Evolutionary conservation across 805 yeast genomes (phyloP), one percentile per base, ranked within the genome.

Genomic region (Hanseniaspora valbyensis): DNA sequence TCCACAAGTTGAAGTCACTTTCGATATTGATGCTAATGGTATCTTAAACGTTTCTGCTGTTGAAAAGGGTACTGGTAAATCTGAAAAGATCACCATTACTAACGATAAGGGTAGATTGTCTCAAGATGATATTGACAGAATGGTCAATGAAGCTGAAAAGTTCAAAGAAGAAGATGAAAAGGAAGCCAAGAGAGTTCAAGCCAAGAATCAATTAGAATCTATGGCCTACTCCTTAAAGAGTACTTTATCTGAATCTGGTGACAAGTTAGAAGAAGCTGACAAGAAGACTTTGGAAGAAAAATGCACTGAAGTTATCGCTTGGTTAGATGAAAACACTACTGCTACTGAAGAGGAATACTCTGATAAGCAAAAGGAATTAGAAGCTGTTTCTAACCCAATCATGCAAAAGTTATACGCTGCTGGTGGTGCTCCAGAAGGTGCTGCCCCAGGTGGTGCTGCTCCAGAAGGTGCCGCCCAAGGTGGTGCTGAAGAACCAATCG

Each of bases 101-200:
- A 89, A 90, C 78, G 96, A 89, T 72, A 89, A 88, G 79, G 97
- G 97, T 74, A 89, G 96, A 80, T 80, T 89, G 68, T 85, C 96
- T 56, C 86, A 88, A 81, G 96, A 89, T 70, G 96, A 89, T 67
- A 89, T 89, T 62, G 97, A 89, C 74, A 84, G 90, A 73, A 89
- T 89, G 97, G 96, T 89, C 58, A 71, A 84, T 58, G 96, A 90
- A 72, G 97, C 97, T 66, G 96, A 90, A 77, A 89, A 88, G 76
- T 89, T 75, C 84, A 88, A 86, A 78, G 95, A 86, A 60, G 95
- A 89, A 71, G 96, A 89, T 70, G 96, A 88, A 70, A 78, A 80
- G 76, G 96, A 89, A 77, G 81, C 96, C 68, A 70, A 78, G 60
- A 87, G 97, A 77, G 83, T 89, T 64, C 83, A 79, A 64, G 83